phyloP scores from a whole-genome alignment of 768 basidiomycete species.

The Leccinum aurantiacum region DNA sequence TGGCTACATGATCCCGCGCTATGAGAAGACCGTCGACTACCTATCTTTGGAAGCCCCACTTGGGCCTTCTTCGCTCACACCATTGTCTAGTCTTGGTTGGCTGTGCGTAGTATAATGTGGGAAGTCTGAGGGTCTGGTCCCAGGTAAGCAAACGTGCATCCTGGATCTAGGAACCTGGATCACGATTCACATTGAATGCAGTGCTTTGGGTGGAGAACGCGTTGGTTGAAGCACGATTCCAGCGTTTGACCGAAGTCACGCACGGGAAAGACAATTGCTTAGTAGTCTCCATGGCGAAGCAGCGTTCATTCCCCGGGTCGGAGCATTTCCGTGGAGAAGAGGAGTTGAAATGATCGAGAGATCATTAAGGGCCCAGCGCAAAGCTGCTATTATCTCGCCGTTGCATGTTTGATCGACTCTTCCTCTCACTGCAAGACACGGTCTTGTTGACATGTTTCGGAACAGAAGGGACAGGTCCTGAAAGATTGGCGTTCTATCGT shows the following conservation, averaged over 20 bases:
- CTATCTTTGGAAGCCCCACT: neutral
- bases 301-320: conserved; percentile 49
- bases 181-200: conserved; percentile 13
- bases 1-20: conserved; percentile 13
- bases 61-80: conserved; percentile 1
- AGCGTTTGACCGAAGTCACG: conserved; percentile 68
- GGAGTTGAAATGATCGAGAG: conserved; percentile 72
- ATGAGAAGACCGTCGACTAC: neutral
- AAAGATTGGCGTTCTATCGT: conserved; percentile 71
- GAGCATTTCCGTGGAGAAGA: conserved; percentile 69
- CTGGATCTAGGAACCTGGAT: conserved; percentile 16
- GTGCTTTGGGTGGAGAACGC: conserved; percentile 67
- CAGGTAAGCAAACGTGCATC: conserved; percentile 50
- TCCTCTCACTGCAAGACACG: conserved; percentile 5
- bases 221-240: conserved; percentile 83
- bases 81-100: conserved; percentile 57
- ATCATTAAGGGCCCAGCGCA: conserved; percentile 69
- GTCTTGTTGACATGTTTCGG: conserved; percentile 12
- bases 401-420: conserved; percentile 52
- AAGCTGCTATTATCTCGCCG: conserved; percentile 73
- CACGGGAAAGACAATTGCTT: conserved; percentile 36
- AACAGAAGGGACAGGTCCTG: conserved; percentile 82
- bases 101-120: conserved; percentile 82
- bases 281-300: conserved; percentile 33
- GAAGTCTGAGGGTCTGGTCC: conserved; percentile 62